Evolutionary conservation across 73 alveolate genomes (phyloP).

Genomic region (Symbiodinium pilosum): DNA sequence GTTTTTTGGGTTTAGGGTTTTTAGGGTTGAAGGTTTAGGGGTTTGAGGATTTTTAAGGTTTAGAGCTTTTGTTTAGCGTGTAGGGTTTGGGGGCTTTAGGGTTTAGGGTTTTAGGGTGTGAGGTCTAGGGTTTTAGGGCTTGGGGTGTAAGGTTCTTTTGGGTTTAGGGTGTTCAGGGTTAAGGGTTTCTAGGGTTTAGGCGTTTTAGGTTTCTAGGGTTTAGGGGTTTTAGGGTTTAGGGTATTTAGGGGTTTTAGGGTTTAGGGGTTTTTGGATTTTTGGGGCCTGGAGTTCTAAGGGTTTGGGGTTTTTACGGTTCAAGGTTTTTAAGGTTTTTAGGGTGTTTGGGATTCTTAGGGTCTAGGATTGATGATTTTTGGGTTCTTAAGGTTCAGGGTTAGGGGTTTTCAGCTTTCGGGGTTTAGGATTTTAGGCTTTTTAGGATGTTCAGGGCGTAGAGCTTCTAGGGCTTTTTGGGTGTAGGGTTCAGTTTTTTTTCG

Average conservation of each 20-base stretch:
- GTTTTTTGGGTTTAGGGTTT: not conserved
- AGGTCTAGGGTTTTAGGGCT: not conserved
- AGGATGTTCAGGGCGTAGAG: no score
- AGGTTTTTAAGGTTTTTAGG: not conserved
- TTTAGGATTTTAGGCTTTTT: no score
- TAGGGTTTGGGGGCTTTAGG: not conserved
- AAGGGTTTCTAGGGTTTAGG: not conserved
- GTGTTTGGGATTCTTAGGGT: no score
- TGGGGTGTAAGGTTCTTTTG: not conserved
- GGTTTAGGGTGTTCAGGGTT: not conserved
- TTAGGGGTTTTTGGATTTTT: not conserved
- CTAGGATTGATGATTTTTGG: no score
- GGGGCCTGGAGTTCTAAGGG: not conserved
- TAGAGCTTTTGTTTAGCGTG: not conserved
- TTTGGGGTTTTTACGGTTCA: not conserved
- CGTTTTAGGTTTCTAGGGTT: not conserved
- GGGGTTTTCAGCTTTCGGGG: no score
- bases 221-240: not conserved
- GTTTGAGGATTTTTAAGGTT: not conserved
- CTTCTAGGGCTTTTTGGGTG: no score
- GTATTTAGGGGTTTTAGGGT: not conserved
- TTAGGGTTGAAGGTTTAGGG: not conserved
- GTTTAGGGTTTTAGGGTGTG: not conserved
- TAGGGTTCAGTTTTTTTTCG: no score
- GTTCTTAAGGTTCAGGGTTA: no score